phyloP scores from a whole-genome alignment of 2,329 filamentous ascomycete genomes.

The Drechmeria coniospora region DNA sequence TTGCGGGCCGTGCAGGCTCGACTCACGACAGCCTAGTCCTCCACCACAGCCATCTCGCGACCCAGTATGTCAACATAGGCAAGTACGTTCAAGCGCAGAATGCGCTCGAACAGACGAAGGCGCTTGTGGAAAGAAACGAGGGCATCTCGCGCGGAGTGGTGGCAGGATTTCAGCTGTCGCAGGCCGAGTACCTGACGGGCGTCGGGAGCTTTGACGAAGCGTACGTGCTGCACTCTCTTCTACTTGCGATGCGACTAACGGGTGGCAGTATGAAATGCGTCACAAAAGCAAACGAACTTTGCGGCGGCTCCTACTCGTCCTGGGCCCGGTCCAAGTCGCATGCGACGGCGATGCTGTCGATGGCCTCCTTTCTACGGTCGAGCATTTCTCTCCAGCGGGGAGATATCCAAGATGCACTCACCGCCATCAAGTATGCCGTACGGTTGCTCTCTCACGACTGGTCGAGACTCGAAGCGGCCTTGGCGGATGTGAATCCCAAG shows the following conservation, averaged over 20 bases:
- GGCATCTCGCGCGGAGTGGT: constrained; percentile 22
- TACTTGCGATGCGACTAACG: not conserved
- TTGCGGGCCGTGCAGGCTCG: constrained; percentile 12
- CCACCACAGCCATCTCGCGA: constrained; percentile 31
- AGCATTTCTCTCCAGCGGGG: constrained; percentile 48
- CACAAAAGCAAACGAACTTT: constrained; percentile 23
- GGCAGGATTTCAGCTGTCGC: constrained; percentile 48
- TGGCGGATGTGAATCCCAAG: constrained; percentile 6
- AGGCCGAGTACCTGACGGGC: constrained; percentile 58
- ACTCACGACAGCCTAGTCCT: constrained; percentile 25
- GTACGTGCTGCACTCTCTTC: constrained; percentile 12
- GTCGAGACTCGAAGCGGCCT: constrained; percentile 29
- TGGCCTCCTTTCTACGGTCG: constrained; percentile 41
- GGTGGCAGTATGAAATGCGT: constrained; percentile 14
- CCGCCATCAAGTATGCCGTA: constrained; percentile 40
- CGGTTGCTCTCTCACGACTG: constrained; percentile 40
- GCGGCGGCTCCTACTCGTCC: constrained; percentile 12
- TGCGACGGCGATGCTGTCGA: constrained; percentile 15
- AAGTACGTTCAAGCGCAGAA: constrained; percentile 33
- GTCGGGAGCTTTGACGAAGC: constrained; percentile 51
- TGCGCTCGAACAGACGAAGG: constrained; percentile 42
- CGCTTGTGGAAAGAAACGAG: constrained; percentile 24
- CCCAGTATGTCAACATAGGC: constrained; percentile 39
- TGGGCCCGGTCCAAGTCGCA: constrained; percentile 20
- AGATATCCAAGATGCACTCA: constrained; percentile 40